Base-by-base conservation (phyloP, 306 rosid species). In the Prunus campanulata region DNA sequence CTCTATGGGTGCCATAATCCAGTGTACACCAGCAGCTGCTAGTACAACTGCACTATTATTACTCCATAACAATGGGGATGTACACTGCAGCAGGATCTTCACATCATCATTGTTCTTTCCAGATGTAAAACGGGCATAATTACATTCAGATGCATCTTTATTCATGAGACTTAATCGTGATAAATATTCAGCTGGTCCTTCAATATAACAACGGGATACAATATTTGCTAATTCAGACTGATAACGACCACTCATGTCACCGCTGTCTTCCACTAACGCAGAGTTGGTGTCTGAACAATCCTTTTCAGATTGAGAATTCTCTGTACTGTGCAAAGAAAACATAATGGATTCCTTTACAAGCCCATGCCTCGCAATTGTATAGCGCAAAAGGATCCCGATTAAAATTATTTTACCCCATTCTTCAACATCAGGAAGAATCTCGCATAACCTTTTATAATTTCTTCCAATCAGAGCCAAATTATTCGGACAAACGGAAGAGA, bases 361-460 rank as follows among this genome's bases (percentile, higher is more conserved):
- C 57, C 99, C 99, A 66, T 88, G 86, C 77, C 87, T 92, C 3
- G 97, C 98, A 70, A 96, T 88, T 44, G 84, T 89, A 81, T 87
- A 96, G 75, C 96, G 91, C 77, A 96, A 77, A 83, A 96, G 97
- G 73, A 92, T 88, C 77, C 97, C 98, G 65, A 88, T 91, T 74
- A 96, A 81, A 80, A 96, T 74, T 74, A 96, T 91, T 77, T 92
- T 97, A 72, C 98, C 97, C 99, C 99, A 92, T 79, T 96, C 99
- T 74, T 92, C 99, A 65, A 92, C 96, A 57, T 96, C 99, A 29
- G 97, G 98, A 80, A 96, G 93, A 83, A 92, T 81, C 87, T 88
- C 96, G 71, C 99, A 92, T 72, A 96, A 82, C 78, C 90, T 87
- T 78, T 27, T 84, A 84, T 88, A 91, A 75, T 88, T 86, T 83